Base-by-base conservation (phyloP, 306 rosid genomes). In the Alnus glutinosa region DNA sequence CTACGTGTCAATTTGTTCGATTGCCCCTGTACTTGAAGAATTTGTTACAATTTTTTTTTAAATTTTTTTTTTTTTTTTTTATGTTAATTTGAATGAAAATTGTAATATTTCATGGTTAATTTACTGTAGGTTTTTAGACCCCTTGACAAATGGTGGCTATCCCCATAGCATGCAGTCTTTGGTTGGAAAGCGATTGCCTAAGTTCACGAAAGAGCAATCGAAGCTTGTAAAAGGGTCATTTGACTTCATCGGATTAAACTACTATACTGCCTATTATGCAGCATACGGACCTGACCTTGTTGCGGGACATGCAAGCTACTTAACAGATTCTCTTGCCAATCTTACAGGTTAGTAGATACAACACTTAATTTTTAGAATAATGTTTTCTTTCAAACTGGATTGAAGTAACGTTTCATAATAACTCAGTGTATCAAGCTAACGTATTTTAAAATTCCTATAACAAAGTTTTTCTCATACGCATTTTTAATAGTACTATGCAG, bases 201-300 rank as follows among this genome's bases (percentile, higher is more conserved):
- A 58, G 79, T 91, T 90, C 78, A 79, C 88, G 1, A 46, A 51
- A 74, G 79, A 82, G 14, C 74, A 90, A 52, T 83, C 79, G 49
- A 44, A 78, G 47, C 71, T 82, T 83, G 74, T 90, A 14, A 86
- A 86, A 28, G 86, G 89, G n/a, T 88, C 96, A 55, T 86, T 75
- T 9, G 93, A 91, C 80, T 88, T 91, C 54, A 47, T 91, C n/a
- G 92, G 96, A 72, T 12, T 90, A 68, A 90, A 90, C 77, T 90
- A 90, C 76, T 90, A 90, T 83, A 81, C 89, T 62, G 58, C 87
- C 46, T 30, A 80, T 48, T 90, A 85, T 76, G 94, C 83, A 61
- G 64, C 83, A 39, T 36, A 75, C 74, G 55, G 71, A 51, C 82
- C 89, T 55, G 50, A 83, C 0, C n/a, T 4, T 55, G 78, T n/a